Conservation (phyloP, 2,329 filamentous ascomycete genomes). For the Aspergillus vadensis region DNA sequence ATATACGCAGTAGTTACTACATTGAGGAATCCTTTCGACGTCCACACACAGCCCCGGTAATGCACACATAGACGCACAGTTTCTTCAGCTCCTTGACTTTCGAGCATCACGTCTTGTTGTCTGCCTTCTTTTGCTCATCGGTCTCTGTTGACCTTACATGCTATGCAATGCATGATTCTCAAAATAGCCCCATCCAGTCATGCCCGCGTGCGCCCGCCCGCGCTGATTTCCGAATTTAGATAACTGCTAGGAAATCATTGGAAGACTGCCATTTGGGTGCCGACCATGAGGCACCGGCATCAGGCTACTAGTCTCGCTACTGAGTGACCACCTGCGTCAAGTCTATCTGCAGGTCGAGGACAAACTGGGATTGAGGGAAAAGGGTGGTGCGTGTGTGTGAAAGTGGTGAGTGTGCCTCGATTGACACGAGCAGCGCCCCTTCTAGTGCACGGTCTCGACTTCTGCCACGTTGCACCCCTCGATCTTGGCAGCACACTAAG, state of each 20-base stretch:
- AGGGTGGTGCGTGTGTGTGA: no score
- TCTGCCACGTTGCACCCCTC: slow-evolving; percentile 28
- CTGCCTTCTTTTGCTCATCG: neutral
- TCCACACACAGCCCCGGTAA: neutral
- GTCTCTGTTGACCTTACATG: neutral
- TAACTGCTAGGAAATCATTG: neutral
- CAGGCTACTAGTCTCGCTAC: no score
- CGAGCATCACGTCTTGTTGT: neutral
- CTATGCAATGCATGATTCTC: slow-evolving; percentile 1
- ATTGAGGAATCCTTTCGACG: neutral
- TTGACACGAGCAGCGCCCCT: slow-evolving; percentile 3
- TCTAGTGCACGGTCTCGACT: slow-evolving; percentile 23
- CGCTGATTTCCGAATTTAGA: neutral
- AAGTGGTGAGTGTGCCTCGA: neutral
- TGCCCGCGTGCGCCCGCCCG: neutral
- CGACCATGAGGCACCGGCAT: neutral
- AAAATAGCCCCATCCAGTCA: neutral
- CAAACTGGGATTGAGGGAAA: neutral
- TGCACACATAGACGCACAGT: neutral
- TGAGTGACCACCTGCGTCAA: slow-evolving; percentile 17
- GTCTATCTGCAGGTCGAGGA: slow-evolving; percentile 8
- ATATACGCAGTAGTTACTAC: neutral
- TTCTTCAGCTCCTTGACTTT: neutral
- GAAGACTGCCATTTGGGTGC: neutral
- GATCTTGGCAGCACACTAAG: slow-evolving; percentile 30